Evolutionary conservation across 2,329 filamentous ascomycete genomes (phyloP).

Genomic region (Pyrenophora seminiperda): DNA sequence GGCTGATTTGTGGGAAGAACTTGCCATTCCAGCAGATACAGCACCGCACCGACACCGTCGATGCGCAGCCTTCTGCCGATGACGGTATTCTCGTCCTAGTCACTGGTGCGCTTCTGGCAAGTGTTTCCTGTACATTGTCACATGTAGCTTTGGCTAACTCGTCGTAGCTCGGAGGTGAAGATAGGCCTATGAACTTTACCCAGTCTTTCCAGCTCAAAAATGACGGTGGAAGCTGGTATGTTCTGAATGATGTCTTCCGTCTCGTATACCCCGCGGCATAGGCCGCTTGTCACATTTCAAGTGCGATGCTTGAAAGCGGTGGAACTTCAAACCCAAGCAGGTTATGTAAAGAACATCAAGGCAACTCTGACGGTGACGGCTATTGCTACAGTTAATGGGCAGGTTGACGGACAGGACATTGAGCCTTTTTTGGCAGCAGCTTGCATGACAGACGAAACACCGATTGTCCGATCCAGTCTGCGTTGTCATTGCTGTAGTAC

Average conservation of each 20-base stretch:
- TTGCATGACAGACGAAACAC: constrained; percentile 6
- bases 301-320: too few relatives aligned
- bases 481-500: neutral
- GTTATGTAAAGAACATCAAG: neutral
- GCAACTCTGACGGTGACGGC: constrained; percentile 9
- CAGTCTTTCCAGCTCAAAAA: constrained; percentile 86
- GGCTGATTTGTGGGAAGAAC: constrained; percentile 55
- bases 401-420: constrained; percentile 13
- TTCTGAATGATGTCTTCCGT: constrained; percentile 95
- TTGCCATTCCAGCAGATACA: constrained; percentile 82
- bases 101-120: constrained; percentile 82
- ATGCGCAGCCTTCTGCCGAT: constrained; percentile 77
- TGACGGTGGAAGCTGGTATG: constrained; percentile 73
- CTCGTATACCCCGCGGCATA: constrained; percentile 68
- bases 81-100: constrained; percentile 82
- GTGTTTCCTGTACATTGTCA: constrained; percentile 33
- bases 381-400: neutral
- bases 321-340: too few relatives aligned
- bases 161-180: constrained; percentile 78
- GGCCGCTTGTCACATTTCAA: neutral
- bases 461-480: neutral
- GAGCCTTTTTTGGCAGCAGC: constrained; percentile 21
- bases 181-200: constrained; percentile 86
- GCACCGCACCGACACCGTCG: constrained; percentile 77
- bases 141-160: constrained; percentile 16